Evolutionary conservation across 495 filamentous ascomycete genomes (phyloP).

Genomic region (Oleoguttula mirabilis): DNA sequence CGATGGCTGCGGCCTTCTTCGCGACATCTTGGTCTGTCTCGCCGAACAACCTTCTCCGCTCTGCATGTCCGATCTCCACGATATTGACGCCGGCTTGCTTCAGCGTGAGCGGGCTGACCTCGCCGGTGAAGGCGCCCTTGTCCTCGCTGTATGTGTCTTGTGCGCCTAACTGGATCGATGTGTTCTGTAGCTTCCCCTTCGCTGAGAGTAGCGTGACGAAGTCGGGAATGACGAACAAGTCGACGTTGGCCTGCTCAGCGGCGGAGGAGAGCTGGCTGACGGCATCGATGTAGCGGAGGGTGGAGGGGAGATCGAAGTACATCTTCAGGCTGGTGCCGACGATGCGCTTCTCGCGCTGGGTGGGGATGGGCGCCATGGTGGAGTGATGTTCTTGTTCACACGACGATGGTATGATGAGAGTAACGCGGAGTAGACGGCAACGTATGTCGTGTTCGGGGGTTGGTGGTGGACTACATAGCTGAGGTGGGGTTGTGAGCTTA

Average conservation of each 20-base stretch:
- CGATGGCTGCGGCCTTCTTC: slow-evolving; percentile 54
- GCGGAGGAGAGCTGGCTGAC: slow-evolving; percentile 37
- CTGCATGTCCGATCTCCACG: slow-evolving; percentile 71
- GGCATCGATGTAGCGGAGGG: slow-evolving; percentile 47
- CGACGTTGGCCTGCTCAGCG: slow-evolving; percentile 31
- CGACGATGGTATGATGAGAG: no score
- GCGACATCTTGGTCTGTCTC: slow-evolving; percentile 55
- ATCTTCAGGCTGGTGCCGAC: slow-evolving; percentile 74
- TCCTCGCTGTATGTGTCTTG: slow-evolving; percentile 62
- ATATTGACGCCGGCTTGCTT: slow-evolving; percentile 52
- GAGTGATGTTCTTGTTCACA: no score
- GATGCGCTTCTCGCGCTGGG: slow-evolving; percentile 46
- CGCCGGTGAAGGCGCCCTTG: slow-evolving; percentile 61
- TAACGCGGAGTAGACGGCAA: no score
- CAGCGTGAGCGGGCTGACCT: slow-evolving; percentile 57
- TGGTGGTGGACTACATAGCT: no score
- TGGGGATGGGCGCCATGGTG: slow-evolving; percentile 33
- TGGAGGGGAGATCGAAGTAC: slow-evolving; percentile 62
- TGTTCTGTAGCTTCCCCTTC: slow-evolving; percentile 36
- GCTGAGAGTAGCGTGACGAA: slow-evolving; percentile 54
- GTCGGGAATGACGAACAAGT: slow-evolving; percentile 62
- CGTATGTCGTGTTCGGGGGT: no score
- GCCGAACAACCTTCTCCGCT: slow-evolving; percentile 53
- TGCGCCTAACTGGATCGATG: slow-evolving; percentile 50
- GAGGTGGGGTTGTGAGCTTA: no score